A percentile compares a stretch with the other conserved stretches of the same genome.
phyloP scores from a whole-genome alignment of 129 eudicot genomes.

The Logfia minima region DNA sequence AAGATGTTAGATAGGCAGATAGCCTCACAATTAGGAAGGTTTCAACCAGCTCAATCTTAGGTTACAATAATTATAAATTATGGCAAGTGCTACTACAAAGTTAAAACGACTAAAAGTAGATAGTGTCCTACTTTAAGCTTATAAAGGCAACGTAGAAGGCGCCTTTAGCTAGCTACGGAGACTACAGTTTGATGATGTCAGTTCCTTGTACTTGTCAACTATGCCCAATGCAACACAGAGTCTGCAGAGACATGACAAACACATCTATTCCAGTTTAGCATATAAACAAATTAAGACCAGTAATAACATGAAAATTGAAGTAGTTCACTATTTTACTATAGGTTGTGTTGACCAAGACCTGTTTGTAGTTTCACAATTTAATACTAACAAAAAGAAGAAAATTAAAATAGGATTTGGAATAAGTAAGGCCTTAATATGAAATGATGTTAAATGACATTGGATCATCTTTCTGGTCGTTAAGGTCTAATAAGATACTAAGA shows the following conservation, averaged over 20 bases:
- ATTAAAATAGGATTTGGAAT: neutral
- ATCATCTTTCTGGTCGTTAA: neutral
- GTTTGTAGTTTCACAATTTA: too few species aligned
- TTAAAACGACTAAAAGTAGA: neutral
- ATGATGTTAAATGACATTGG: neutral
- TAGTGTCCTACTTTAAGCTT: neutral
- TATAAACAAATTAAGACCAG: neutral
- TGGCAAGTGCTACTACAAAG: neutral
- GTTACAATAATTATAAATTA: neutral
- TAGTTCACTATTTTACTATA: neutral
- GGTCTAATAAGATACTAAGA: neutral
- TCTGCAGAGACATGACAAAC: slow-evolving; percentile 43
- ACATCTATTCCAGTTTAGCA: neutral
- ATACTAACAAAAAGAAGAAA: neutral
- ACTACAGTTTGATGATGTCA: slow-evolving; percentile 39
- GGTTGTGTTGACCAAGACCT: too few species aligned
- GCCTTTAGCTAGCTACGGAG: neutral
- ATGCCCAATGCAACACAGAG: slow-evolving; percentile 92
- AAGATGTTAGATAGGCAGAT: too few species aligned
- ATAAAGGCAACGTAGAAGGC: neutral
- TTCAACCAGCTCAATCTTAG: too few species aligned
- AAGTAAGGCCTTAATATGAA: neutral
- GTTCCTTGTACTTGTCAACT: slow-evolving; percentile 95
- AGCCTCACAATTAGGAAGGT: too few species aligned
- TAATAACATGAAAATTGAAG: neutral